A percentile compares a stretch with the other conserved stretches of the same genome.
phyloP scores from a whole-genome alignment of 768 basidiomycete species.

The Porpolomopsis calyptriformis region DNA sequence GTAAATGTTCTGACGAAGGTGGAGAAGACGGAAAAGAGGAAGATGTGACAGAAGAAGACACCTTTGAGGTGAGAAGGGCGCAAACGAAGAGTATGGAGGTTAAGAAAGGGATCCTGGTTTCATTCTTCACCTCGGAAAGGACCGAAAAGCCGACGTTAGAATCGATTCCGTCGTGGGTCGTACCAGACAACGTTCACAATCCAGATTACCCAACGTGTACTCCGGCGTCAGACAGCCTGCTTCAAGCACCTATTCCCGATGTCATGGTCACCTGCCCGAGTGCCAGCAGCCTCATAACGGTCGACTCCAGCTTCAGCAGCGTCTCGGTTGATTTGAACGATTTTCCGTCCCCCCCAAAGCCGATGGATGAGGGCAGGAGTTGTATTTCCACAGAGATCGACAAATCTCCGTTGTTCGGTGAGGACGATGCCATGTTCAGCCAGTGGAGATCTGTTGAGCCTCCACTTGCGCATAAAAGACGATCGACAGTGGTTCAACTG shows the following conservation, averaged over 20 bases:
- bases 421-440: conserved; percentile 12
- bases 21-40: conserved; percentile 22
- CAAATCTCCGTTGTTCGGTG: conserved; percentile 10
- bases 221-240: conserved; percentile 3
- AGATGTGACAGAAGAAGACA: conserved; percentile 21
- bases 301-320: conserved; percentile 29
- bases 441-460: conserved; percentile 8
- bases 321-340: conserved; percentile 33
- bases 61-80: conserved; percentile 36
- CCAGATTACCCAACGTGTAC: conserved; percentile 4
- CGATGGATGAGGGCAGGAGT: conserved; percentile 12
- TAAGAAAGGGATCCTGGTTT: conserved; percentile 35
- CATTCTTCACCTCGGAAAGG: conserved; percentile 15
- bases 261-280: conserved; percentile 29
- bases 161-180: conserved; percentile 16
- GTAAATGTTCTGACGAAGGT: conserved; percentile 13
- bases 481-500: conserved; percentile 16
- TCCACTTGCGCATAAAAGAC: conserved; percentile 10
- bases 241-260: conserved; percentile 15
- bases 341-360: conserved; percentile 35
- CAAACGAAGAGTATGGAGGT: conserved; percentile 42
- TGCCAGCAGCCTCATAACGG: conserved; percentile 20
- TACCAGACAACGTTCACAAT: conserved; percentile 11
- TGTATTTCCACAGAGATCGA: conserved; percentile 8
- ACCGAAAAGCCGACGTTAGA: conserved; percentile 2